Evolutionary conservation across 1,139 yeast species (phyloP), one percentile per base, ranked within the genome.

Genomic region (Saccharomyces hybrid): DNA sequence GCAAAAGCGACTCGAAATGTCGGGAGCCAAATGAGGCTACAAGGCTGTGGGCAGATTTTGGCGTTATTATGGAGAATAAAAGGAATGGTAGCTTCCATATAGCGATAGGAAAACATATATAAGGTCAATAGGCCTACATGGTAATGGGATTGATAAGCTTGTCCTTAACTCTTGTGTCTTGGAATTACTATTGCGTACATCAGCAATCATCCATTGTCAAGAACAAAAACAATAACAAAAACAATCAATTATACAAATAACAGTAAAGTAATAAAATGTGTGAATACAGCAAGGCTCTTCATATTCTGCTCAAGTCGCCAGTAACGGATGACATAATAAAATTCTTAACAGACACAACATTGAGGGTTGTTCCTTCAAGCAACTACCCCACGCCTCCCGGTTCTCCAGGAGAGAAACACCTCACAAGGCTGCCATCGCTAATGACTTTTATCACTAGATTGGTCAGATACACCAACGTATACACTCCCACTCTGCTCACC

Each of bases 401-500:
- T 11, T 54, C 58, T 46, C 60, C 57, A 38, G 50, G 52, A 46
- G 29, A 51, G 34, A 27, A 51, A 26, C 23, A 31, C 26, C 28
- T 27, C 44, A 27, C 46, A 48, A 23, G 58, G 57, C 54, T 83
- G 55, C 93, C 93, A 19, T 84, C 90, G 9, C 75, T 86, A 61
- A 83, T 81, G 86, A 82, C 88, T 1, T 86, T 86, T 71, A 82
- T 86, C 64, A 79, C 86, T 57, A 82, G 78, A 64, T 73, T 86
- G 66, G 88, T 86, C 49, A 78, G 85, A 64, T 80, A 83, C 71
- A 83, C 91, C 46, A 84, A 85, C 65, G 88, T 86, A 25, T 83
- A 85, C 70, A 83, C 90, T 7, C 89, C 90, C 27, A 86, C 91
- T 11, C 75, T 86, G 61, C 78, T 86, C 80, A 79, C 89, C 19